Conservation (phyloP, 1,284 basidiomycete species). For the Ustilago lituana region DNA sequence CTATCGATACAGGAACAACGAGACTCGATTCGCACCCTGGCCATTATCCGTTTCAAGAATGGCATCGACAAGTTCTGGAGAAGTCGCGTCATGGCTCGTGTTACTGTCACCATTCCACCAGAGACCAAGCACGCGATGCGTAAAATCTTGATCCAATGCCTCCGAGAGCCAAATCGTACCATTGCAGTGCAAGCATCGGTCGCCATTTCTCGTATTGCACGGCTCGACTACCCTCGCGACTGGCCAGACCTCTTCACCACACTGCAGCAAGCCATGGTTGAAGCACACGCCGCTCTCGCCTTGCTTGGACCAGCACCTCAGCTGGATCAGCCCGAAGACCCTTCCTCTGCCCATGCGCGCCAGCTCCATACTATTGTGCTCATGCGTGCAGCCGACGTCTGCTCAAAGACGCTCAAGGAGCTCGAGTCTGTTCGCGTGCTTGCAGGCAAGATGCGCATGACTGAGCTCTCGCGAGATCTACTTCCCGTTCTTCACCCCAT, state of each 20-base stretch:
- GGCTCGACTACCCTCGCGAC: conserved; percentile 61
- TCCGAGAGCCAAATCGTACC: conserved; percentile 58
- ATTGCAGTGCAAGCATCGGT: conserved; percentile 62
- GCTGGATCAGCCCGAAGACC: conserved; percentile 24
- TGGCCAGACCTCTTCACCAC: conserved; percentile 61
- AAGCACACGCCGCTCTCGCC: conserved; percentile 45
- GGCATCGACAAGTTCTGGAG: conserved; percentile 65
- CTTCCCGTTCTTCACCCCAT: conserved; percentile 61
- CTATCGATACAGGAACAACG: conserved; percentile 19
- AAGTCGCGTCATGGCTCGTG: conserved; percentile 53
- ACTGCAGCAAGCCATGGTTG: conserved; percentile 54
- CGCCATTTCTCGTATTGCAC: conserved; percentile 59
- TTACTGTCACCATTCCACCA: conserved; percentile 52
- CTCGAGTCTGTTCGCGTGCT: conserved; percentile 60
- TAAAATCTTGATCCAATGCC: conserved; percentile 47
- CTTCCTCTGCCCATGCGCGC: conserved; percentile 15
- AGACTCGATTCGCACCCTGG: conserved; percentile 49
- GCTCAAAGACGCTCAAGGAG: conserved; percentile 61
- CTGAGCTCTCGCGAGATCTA: conserved; percentile 59
- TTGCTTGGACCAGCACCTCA: conserved; percentile 33
- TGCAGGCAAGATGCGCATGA: conserved; percentile 65
- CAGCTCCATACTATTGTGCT: conserved; percentile 48
- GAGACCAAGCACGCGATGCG: conserved; percentile 59
- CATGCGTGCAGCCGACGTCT: conserved; percentile 59
- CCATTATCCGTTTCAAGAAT: conserved; percentile 67